Evolutionary conservation across 2,329 filamentous ascomycete species (phyloP), one percentile per base, ranked within the genome.

Genomic region (Leptographium radiaticola): DNA sequence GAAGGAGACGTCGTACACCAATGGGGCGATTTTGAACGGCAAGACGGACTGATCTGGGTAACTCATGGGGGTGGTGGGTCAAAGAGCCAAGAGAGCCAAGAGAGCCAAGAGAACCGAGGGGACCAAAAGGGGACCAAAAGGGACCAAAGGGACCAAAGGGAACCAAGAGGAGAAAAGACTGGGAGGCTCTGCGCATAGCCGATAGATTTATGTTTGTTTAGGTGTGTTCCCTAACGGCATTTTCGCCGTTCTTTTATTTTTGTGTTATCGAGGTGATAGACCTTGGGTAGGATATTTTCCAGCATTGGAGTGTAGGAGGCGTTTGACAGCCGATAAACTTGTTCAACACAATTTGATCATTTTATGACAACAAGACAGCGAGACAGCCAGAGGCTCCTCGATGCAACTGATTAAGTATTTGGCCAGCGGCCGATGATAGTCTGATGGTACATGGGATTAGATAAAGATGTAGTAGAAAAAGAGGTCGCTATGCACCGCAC

Each of bases 1-100:
- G 39, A 61, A 65, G 53, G 57, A 60, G 55, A 57, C 48, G 5
- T 36, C 59, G 60, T 20, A 59, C 67, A 36, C 56, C 54, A 65
- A 64, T 44, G 66, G 62, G 33, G 36, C 49, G 11, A 48, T 49
- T 15, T 42, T 55, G 38, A 66, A 64, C 49, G 63, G 63, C 39
- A 62, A 61, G 55, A 65, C 63, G 60, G 53, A 57, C 45, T 57
- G 62, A 51, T 65, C 25, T 30, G 30, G 44, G 44, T n/a, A 46
- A 6, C 2, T 9, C 30, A 33, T 33, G 25, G 25, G 25, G 25
- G 25, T 25, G 25, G 25, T 25, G 25, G 25, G 25, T 5, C 25
- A 25, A 25, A 5, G 25, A 25, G 5, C 25, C 25, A 25, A 25
- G 25, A 25, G 25, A 25, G 25, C 25, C 25, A 25, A 25, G 25